Conservation (phyloP, 805 yeast genomes). For the Cyberlindnera saturnus region DNA sequence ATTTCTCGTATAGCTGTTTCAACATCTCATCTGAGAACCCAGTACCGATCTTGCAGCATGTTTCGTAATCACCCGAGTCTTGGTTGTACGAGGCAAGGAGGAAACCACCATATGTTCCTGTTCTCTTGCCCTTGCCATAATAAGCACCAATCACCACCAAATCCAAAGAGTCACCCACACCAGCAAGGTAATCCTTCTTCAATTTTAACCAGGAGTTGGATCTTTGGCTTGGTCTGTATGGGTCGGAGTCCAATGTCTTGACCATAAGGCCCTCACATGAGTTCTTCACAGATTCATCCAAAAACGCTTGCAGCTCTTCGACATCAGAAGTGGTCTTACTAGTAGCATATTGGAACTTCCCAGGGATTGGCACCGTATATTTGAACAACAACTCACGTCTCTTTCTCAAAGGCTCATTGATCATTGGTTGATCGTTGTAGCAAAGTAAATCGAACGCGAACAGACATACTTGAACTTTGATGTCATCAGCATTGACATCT, state of each 20-base stretch:
- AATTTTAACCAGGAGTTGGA: conserved; percentile 93
- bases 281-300: conserved; percentile 85
- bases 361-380: conserved; percentile 55
- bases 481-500: conserved; percentile 81
- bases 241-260: conserved; percentile 74
- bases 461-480: conserved; percentile 85
- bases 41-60: conserved; percentile 95
- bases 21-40: conserved; percentile 89
- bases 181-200: conserved; percentile 90
- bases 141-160: conserved; percentile 92
- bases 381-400: conserved; percentile 58
- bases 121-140: conserved; percentile 88
- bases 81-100: conserved; percentile 84
- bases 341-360: conserved; percentile 80
- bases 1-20: conserved; percentile 47
- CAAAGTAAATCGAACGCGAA: conserved; percentile 87
- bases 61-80: conserved; percentile 88
- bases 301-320: conserved; percentile 73
- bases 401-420: conserved; percentile 60
- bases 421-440: conserved; percentile 64
- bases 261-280: conserved; percentile 97
- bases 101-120: conserved; percentile 94
- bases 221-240: conserved; percentile 93
- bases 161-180: conserved; percentile 94
- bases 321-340: conserved; percentile 59